Base-by-base conservation (phyloP, 176 grass and related monocot genomes). In the Ensete glaucum region DNA sequence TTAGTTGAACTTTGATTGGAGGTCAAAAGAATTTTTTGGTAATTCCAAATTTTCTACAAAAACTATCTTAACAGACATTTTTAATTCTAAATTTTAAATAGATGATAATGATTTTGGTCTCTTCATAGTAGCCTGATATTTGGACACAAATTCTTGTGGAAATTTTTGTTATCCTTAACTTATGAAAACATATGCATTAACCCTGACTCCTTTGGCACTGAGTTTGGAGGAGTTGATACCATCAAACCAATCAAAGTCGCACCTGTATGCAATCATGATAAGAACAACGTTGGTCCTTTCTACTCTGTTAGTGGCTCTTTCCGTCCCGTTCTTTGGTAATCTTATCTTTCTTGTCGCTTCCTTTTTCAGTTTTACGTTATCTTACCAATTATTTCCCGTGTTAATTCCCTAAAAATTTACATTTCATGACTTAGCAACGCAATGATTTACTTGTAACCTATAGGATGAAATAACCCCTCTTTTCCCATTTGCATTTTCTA, bases 221-320 rank as follows among this genome's bases (percentile, higher is more conserved):
- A 91, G 90, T 89, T 91, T 98, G 72, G 94, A 98, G 72, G 94
- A 93, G 65, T 68, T 98, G 80, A 82, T 98, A 69, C 88, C 88
- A 52, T 82, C 75, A 74, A 85, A 85, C 79, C 85, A 82, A 63
- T 85, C 72, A 63, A 89, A 90, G 72, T 87, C 85, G 3, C 85
- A 92, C 77, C 71, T 78, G 7, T 88, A 92, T 78, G 76, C 91
- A 77, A 87, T 97, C 66, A 79, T 89, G 10, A 85, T 98, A 82
- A 90, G 95, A 80, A 91, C 90, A 79, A 20, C 64, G 21, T 50
- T 98, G 69, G 88, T 90, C 55, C 29, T 89, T 49, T 93, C 94
- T 66, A 91, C 94, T 52, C 84, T 98, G 14, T 19, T 83, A 22
- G 85, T 91, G 29, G 90, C 90, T 52, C 86, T 93, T 13, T 89